Percentiles rank a stretch among this genome's conserved stretches.
Evolutionary conservation across 2,329 filamentous ascomycete species (phyloP).

Genomic region (Coniochaeta sp.): DNA sequence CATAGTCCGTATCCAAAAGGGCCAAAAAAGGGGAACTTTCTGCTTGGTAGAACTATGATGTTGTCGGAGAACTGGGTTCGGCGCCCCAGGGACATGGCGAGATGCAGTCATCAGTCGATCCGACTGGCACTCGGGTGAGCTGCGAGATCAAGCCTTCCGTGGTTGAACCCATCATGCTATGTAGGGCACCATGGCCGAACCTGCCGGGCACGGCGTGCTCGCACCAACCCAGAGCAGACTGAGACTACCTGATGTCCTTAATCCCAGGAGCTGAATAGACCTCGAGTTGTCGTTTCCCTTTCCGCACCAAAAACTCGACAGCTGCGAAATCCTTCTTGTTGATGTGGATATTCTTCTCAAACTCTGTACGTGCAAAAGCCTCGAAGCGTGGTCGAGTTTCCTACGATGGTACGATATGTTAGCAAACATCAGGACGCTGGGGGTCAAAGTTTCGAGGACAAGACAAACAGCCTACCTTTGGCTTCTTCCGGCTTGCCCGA

Average conservation of each 20-base stretch:
- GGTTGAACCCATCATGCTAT: neutral
- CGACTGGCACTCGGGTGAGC: neutral
- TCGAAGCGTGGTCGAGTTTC: conserved; percentile 53
- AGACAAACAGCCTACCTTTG: conserved; percentile 41
- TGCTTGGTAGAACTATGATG: neutral
- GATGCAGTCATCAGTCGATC: neutral
- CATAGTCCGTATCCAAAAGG: conserved; percentile 26
- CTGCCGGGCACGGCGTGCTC: neutral
- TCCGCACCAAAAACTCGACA: conserved; percentile 78
- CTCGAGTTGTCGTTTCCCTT: conserved; percentile 75
- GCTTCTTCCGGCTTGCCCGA: conserved; percentile 74
- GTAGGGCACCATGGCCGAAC: neutral
- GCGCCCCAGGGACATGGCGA: neutral
- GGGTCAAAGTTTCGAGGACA: neutral
- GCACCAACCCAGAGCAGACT: conserved; percentile 6
- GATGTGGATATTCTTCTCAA: conserved; percentile 59
- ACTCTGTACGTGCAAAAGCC: conserved; percentile 63
- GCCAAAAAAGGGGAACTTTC: neutral
- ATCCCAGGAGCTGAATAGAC: conserved; percentile 74
- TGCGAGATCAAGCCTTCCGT: neutral
- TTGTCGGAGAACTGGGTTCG: neutral
- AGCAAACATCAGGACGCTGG: neutral
- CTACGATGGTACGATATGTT: conserved; percentile 25
- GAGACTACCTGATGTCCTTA: conserved; percentile 57
- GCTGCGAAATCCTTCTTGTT: conserved; percentile 81